These are phyloP conservation scores for Solanum rostratum DNA, from an alignment of 257 asterid species.

Conservation along the genomic window DNA sequence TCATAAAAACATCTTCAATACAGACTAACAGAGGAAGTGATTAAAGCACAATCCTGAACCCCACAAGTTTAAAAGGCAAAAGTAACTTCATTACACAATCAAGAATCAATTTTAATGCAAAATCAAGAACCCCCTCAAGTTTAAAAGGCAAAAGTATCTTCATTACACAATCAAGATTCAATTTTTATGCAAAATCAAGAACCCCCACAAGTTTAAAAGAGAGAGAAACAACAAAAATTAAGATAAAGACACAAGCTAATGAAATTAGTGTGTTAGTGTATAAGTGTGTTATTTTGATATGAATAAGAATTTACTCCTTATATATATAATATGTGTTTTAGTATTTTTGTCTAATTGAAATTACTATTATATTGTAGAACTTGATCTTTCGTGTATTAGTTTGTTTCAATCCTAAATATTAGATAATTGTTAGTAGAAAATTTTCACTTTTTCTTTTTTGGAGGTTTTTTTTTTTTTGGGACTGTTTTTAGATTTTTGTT, in stretches of 20 bases:
- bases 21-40: not conserved
- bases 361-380: too few relatives aligned
- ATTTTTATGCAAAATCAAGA: not conserved
- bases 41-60: not conserved
- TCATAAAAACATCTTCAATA: not conserved
- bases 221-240: not conserved
- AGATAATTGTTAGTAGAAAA: too few relatives aligned
- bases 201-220: not conserved
- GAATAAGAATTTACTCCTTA: too few relatives aligned
- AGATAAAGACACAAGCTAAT: not conserved
- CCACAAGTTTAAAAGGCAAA: not conserved
- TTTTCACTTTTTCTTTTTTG: too few relatives aligned
- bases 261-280: too few relatives aligned
- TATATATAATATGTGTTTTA: too few relatives aligned
- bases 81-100: not conserved
- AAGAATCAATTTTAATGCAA: not conserved
- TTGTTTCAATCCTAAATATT: too few relatives aligned
- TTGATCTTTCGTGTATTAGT: too few relatives aligned
- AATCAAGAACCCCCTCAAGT: not conserved
- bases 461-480: too few relatives aligned
- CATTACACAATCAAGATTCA: not conserved
- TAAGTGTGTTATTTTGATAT: too few relatives aligned
- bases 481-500: too few relatives aligned
- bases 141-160: not conserved
- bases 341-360: too few relatives aligned